Conservation (phyloP, 2,329 filamentous ascomycete genomes). For the Lecanicillium sp. region DNA sequence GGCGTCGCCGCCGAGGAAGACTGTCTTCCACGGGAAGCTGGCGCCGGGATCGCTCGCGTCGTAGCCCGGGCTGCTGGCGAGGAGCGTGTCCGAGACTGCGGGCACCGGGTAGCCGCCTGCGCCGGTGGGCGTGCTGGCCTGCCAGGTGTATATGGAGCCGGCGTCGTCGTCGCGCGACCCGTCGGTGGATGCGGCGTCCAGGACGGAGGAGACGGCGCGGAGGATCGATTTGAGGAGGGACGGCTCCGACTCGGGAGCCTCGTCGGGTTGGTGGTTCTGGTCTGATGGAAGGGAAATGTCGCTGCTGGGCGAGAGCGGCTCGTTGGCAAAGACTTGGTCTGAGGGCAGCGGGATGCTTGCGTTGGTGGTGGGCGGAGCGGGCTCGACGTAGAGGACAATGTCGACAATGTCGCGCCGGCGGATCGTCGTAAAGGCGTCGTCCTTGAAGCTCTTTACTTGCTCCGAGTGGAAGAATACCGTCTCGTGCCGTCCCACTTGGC, state of each 20-base stretch:
- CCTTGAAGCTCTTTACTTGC: slow-evolving; percentile 66
- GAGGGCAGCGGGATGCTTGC: no score
- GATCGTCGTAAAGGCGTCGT: slow-evolving; percentile 76
- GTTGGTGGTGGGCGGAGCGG: background rate
- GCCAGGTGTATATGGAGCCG: slow-evolving; percentile 37
- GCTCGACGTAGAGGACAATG: slow-evolving; percentile 50
- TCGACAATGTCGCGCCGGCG: slow-evolving; percentile 68
- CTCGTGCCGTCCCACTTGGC: slow-evolving; percentile 80
- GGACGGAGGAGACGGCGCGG: slow-evolving; percentile 38
- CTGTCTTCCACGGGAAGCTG: slow-evolving; percentile 57
- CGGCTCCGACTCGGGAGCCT: slow-evolving; percentile 21
- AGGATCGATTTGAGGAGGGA: slow-evolving; percentile 39
- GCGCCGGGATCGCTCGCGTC: slow-evolving; percentile 25
- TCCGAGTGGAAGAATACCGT: slow-evolving; percentile 73
- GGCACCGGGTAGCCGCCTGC: slow-evolving; percentile 63
- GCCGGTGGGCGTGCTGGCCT: slow-evolving; percentile 46
- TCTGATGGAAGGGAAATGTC: background rate
- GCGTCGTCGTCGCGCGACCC: slow-evolving; percentile 18
- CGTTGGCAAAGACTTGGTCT: background rate
- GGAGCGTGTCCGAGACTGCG: slow-evolving; percentile 49
- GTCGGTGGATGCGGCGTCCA: slow-evolving; percentile 24
- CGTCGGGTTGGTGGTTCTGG: slow-evolving; percentile 10
- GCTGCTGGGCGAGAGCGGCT: no score
- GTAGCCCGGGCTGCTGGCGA: slow-evolving; percentile 34
- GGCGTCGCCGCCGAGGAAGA: slow-evolving; percentile 64